phyloP scores from a whole-genome alignment of 2,329 filamentous ascomycete species.

The Pleomassaria siparia region DNA sequence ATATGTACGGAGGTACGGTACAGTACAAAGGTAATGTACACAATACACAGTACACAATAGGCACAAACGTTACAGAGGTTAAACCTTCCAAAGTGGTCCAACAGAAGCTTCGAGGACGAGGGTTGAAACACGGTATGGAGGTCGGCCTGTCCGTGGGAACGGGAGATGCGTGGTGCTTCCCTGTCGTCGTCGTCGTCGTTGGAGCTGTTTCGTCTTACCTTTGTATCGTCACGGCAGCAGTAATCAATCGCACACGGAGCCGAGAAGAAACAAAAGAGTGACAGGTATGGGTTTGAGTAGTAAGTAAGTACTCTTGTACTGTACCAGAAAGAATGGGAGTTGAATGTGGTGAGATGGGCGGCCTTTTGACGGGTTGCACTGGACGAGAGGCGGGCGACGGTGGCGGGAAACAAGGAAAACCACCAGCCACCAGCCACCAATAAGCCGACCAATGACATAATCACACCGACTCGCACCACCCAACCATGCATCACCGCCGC shows the following conservation, averaged over 20 bases:
- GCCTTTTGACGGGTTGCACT: background rate
- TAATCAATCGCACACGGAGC: background rate
- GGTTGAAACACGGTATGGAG: conserved; percentile 30
- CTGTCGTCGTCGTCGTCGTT: background rate
- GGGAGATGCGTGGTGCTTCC: background rate
- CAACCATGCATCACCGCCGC: background rate
- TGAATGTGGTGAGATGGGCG: background rate
- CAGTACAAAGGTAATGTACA: too few relatives aligned
- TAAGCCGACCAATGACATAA: background rate
- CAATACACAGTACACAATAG: too few relatives aligned
- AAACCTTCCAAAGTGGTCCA: conserved; percentile 12
- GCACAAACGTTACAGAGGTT: too few relatives aligned
- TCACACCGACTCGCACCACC: background rate
- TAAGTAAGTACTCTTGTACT: too few relatives aligned
- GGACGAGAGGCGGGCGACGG: background rate
- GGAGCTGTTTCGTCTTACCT: background rate
- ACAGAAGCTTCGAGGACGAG: conserved; percentile 21
- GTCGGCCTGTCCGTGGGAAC: conserved; percentile 14
- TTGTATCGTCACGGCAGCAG: too few relatives aligned
- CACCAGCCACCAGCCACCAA: background rate
- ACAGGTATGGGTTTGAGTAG: conserved; percentile 19
- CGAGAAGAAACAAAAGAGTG: conserved; percentile 2
- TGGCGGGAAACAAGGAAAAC: background rate
- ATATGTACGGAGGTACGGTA: too few relatives aligned
- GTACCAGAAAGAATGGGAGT: background rate